Evolutionary conservation across 2,329 filamentous ascomycete species (phyloP).

Genomic region (Aspergillus udagawae): DNA sequence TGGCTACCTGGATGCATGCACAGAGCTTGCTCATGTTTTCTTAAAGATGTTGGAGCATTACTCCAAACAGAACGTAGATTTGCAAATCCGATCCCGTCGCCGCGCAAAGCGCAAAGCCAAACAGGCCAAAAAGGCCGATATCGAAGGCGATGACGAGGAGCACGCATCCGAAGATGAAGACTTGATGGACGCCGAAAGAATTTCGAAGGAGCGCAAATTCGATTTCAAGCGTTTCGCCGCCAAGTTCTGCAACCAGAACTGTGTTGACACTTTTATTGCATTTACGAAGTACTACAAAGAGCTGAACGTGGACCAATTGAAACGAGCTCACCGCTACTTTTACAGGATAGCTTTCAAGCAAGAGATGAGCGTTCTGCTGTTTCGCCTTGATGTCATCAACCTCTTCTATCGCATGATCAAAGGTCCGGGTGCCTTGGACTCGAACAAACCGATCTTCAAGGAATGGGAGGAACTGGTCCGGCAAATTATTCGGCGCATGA

Average conservation of each 20-base stretch:
- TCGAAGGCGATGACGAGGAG: constrained; percentile 50
- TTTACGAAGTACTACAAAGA: constrained; percentile 80
- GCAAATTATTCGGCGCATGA: constrained; percentile 75
- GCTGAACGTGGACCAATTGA: constrained; percentile 73
- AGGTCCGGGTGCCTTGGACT: constrained; percentile 72
- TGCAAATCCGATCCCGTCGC: constrained; percentile 83
- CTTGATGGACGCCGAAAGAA: constrained; percentile 63
- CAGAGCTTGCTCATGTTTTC: constrained; percentile 87
- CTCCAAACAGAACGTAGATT: constrained; percentile 88
- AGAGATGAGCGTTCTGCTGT: constrained; percentile 82
- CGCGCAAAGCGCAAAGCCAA: constrained; percentile 68
- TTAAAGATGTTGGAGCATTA: constrained; percentile 87
- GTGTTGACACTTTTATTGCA: constrained; percentile 81
- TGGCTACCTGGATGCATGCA: constrained; percentile 86
- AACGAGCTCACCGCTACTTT: constrained; percentile 89
- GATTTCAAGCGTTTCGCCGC: constrained; percentile 81
- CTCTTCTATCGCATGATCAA: constrained; percentile 90
- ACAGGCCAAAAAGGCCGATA: constrained; percentile 34
- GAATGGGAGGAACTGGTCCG: constrained; percentile 90
- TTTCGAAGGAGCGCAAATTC: constrained; percentile 82
- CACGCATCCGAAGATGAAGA: constrained; percentile 69
- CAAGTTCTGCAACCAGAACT: constrained; percentile 77
- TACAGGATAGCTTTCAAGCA: constrained; percentile 94
- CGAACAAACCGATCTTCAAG: constrained; percentile 62
- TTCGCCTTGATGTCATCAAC: constrained; percentile 83